Base-by-base conservation (phyloP, 108 stramenopile species). In the Nitzschia palea region DNA sequence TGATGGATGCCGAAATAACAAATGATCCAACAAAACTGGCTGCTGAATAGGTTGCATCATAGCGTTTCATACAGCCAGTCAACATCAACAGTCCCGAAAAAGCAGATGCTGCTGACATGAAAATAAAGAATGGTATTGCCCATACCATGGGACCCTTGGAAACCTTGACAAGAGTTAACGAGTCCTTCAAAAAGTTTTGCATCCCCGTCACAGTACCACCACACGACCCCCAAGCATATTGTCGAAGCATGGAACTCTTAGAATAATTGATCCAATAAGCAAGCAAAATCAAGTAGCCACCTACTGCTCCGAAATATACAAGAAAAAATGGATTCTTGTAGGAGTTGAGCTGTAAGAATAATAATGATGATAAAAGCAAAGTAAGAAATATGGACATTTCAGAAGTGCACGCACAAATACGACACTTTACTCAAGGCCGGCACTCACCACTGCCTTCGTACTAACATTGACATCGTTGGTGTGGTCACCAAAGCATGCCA, bases 401-500 rank as follows among this genome's bases (percentile, higher is more conserved):
- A 56, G 14, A 66, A 60, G 32, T n/a, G n/a, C n/a, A n/a, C n/a
- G n/a, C n/a, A n/a, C n/a, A n/a, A n/a, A n/a, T n/a, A n/a, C n/a
- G n/a, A 45, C 32, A 9, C 14, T 30, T 18, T n/a, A n/a, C n/a
- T n/a, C n/a, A n/a, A n/a, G n/a, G n/a, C 44, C 26, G 42, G 22
- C 4, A 68, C 78, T 62, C 69, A 84, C 80, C 67, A 93, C 86
- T 40, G 85, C 87, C n/a, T 86, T 69, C 15, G 86, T 51, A 1
- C 71, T 70, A 14, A 82, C 51, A 33, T 57, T 73, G 44, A 81
- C 78, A 50, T 75, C 81, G 60, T 89, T 94, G 6, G 80, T 90
- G 54, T 94, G 93, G 80, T 94, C 93, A 18, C 93, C 93, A 77
- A 89, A 94, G 14, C 81, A 30, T 14, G 89, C 89, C 15, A 90